Base-by-base conservation (phyloP, 495 filamentous ascomycete genomes). In the Penicillium atrosanguineum region DNA sequence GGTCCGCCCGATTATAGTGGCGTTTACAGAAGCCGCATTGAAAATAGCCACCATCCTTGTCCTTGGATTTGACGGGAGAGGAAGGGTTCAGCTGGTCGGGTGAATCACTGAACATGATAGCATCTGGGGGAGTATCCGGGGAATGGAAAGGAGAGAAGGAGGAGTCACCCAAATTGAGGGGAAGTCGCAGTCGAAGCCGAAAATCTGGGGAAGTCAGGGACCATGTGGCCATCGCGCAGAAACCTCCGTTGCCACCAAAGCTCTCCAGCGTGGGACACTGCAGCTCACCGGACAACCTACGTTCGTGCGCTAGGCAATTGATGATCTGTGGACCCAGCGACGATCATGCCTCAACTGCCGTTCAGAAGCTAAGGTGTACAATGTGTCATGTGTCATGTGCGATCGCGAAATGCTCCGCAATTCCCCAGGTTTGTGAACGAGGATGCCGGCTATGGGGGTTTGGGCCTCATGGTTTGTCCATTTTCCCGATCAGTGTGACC, bases 11-110 rank as follows among this genome's bases (percentile, higher is more conserved):
- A 15, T 74, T 77, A 57, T 82, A 83, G 26, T 72, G 69, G 28
- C 76, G 74, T 46, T 76, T 68, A 53, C 80, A 83, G 44, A 80
- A 73, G 39, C 76, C 76, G 38, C 80, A 83, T 60, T 82, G 79
- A 57, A 80, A 83, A 46, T 67, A 69, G 9, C 61, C 68, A 19
- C 57, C 58, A 16, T 62, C 57, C 34, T 61, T 66, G 9, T 62
- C 57, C 26, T 61, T 66, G 14, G 52, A 58, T 23, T 63, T 52
- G n/a, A 47, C 34, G 7, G 65, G 53, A 7, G 61, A 59, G 42
- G 49, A 29, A 21, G 40, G 29, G 29, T 46, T 25, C n/a, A 50
- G 39, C n/a, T 36, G 55, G 16, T 53, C 58, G 19, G 59, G 46
- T 15, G 56, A 50, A 7, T 59, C 57, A 45, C 43, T 28, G 21